A percentile compares a stretch with the other conserved stretches of the same genome.
Conservation (phyloP, 2,329 filamentous ascomycete genomes). For the Alternaria burnsii region DNA sequence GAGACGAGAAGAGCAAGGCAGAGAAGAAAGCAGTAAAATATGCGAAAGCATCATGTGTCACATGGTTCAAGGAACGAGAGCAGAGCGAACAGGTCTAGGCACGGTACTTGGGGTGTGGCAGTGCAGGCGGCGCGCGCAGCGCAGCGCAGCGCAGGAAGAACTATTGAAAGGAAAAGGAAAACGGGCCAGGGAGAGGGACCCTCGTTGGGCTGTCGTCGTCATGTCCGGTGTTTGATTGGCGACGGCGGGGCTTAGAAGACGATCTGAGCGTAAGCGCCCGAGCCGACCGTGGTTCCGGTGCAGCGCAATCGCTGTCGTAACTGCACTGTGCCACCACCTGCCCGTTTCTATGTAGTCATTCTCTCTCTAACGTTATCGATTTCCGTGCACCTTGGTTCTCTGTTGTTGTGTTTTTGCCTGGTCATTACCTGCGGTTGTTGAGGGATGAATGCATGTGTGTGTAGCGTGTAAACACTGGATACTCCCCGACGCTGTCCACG, state of each 20-base stretch:
- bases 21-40: background rate
- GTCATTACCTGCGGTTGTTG: background rate
- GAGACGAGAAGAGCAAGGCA: background rate
- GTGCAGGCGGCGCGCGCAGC: background rate
- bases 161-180: background rate
- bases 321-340: constrained; percentile 17
- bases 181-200: constrained; percentile 6
- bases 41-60: background rate
- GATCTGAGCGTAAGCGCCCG: constrained; percentile 29
- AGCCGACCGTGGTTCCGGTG: constrained; percentile 17
- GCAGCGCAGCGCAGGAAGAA: background rate
- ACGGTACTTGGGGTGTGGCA: background rate
- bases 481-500: background rate
- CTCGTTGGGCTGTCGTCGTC: constrained; percentile 18
- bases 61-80: background rate
- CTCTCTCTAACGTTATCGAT: background rate
- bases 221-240: constrained; percentile 10
- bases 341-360: constrained; percentile 23
- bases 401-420: background rate
- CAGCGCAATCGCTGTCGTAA: background rate
- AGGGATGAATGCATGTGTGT: background rate
- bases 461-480: background rate
- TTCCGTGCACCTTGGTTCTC: background rate
- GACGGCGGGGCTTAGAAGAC: constrained; percentile 8
- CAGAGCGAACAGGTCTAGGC: background rate